These are phyloP conservation scores for Capronia americana DNA, from an alignment of 2,329 filamentous ascomycete species.

Conservation along the genomic window DNA sequence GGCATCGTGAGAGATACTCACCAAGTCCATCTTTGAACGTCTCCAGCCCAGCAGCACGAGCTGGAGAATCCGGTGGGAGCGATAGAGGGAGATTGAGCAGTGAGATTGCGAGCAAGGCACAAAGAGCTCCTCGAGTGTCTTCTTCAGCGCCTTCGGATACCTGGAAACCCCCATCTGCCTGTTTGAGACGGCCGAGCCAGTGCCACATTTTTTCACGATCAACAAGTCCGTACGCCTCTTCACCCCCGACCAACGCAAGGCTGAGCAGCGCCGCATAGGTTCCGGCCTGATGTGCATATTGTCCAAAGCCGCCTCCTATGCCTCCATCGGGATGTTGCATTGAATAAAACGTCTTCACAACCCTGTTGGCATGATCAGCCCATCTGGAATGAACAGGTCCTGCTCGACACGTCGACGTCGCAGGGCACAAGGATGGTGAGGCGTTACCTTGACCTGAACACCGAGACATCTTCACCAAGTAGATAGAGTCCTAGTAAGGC, in stretches of 20 bases:
- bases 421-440: not conserved
- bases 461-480: conserved; percentile 73
- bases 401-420: not conserved
- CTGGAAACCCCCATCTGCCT: conserved; percentile 85
- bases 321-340: conserved; percentile 85
- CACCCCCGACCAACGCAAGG: conserved; percentile 77
- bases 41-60: conserved; percentile 63
- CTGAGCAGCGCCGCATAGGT: conserved; percentile 85
- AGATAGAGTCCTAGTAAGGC: conserved; percentile 75
- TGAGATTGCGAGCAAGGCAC: conserved; percentile 82
- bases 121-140: conserved; percentile 93
- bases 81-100: conserved; percentile 82
- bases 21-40: conserved; percentile 75
- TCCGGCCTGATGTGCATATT: conserved; percentile 84
- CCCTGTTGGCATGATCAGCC: conserved; percentile 46
- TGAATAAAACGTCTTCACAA: conserved; percentile 75
- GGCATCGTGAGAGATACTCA: conserved; percentile 81
- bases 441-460: conserved; percentile 66
- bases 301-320: conserved; percentile 92
- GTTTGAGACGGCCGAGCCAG: conserved; percentile 87
- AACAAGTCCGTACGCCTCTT: conserved; percentile 74
- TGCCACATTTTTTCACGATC: conserved; percentile 87
- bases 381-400: not conserved
- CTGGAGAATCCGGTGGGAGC: conserved; percentile 75
- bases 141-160: conserved; percentile 87